Evolutionary conservation across 139 green algal genomes (phyloP), one percentile per base, ranked within the genome.

Genomic region (Gonium pectorale): DNA sequence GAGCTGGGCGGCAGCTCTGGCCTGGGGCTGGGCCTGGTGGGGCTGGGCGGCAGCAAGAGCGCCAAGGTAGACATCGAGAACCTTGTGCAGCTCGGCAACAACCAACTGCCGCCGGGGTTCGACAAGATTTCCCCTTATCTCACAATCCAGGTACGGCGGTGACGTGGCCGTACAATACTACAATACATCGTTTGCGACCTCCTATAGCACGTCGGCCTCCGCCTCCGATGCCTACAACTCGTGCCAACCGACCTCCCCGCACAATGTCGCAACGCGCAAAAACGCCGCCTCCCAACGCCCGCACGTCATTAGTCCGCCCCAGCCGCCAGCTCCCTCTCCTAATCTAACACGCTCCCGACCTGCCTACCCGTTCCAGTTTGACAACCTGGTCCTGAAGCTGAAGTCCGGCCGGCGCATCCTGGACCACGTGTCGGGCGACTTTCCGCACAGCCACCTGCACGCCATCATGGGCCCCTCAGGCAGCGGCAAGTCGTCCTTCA

Each of bases 381-480:
- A 62, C 29, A 78, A 87, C 38, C 70, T 94, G 59, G 78, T 86
- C 33, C 82, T 94, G 80, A 63, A 67, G 21, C 82, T 94, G 41
- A 83, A 87, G 54, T 41, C 35, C 0, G 85, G 80, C 40, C 79
- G 88, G 9, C 89, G 71, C 69, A 63, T 81, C 35, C 85, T 94
- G 80, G 70, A 95, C 75, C 63, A 74, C 49, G 87, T 73, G 6
- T 59, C 66, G 21, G 83, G 83, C 11, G 31, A 84, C n/a, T 75
- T 86, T 37, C 59, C 71, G 24, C 80, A 80, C 62, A 51, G 62
- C 19, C 81, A 86, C 37, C 33, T 90, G 41, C 62, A 86, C 38
- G 92, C 92, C 51, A 93, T 95, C 67, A 93, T 95, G 83, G 92
- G 92, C 0, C 92, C 92, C 27, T 56, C 77, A 78, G 71, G 71